Evolutionary conservation across 78 protist genomes (phyloP).

Genomic region (Protostelium mycophagum): DNA sequence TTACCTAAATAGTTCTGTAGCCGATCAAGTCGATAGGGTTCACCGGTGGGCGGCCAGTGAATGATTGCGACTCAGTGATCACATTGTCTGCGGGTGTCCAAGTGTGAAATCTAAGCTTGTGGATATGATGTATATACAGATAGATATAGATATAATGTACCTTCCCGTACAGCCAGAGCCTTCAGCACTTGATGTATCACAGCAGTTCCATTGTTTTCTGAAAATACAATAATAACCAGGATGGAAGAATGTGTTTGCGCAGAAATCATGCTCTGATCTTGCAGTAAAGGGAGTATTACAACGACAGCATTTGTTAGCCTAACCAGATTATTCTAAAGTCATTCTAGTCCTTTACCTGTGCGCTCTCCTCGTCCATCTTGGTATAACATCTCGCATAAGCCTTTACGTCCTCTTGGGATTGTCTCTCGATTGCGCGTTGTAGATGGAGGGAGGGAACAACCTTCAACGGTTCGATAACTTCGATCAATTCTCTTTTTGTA

Average conservation of each 20-base stretch:
- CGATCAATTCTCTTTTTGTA: neutral
- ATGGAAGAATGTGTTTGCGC: neutral
- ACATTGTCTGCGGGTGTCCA: too few species aligned
- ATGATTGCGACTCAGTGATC: too few species aligned
- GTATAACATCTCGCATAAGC: neutral
- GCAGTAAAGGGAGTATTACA: neutral
- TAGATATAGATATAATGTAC: too few species aligned
- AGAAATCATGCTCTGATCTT: neutral
- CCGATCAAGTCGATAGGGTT: too few species aligned
- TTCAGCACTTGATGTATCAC: neutral
- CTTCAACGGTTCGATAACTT: neutral
- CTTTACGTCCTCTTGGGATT: neutral
- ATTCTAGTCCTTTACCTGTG: neutral
- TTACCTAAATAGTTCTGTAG: too few species aligned
- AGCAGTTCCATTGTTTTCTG: neutral
- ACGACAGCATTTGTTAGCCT: neutral
- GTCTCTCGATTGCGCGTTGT: neutral
- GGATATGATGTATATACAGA: too few species aligned
- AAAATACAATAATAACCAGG: neutral
- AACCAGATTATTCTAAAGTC: neutral
- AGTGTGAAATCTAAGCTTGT: too few species aligned
- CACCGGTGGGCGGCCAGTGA: too few species aligned
- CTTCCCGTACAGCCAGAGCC: neutral
- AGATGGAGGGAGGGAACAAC: neutral
- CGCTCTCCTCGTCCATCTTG: neutral